Base-by-base conservation (phyloP, 495 filamentous ascomycete genomes). In the Talaromyces wortmannii region DNA sequence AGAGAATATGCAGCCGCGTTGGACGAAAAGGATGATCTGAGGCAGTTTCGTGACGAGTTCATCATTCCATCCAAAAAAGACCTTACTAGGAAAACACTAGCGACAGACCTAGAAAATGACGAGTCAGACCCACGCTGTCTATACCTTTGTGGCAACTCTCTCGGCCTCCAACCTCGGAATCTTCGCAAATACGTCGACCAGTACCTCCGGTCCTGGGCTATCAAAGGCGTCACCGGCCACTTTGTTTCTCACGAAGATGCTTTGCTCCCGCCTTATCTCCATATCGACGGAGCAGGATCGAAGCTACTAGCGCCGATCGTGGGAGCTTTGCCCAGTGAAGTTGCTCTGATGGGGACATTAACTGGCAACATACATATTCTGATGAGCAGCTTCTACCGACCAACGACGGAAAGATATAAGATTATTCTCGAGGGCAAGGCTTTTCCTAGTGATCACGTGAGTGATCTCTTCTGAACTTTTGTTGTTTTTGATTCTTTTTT, bases 141-240 rank as follows among this genome's bases (percentile, higher is more conserved):
- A 62, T 98, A 98, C 67, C 79, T 98, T 44, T 96, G 92, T 63
- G 94, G 94, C n/a, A 96, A 98, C 72, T 98, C 94, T 5, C 79
- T 98, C 8, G 94, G 94, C 44, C 78, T 95, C 32, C 94, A 97
- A 65, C 95, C 94, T 40, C 82, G 80, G 55, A 78, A 80, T 53
- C 90, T 86, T 2, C 74, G 78, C 44, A 71, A 78, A 13, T 87
- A 90, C 58, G 80, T 98, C 60, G 77, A 83, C 43, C 79, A 85
- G 52, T 92, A 96, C 64, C 82, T 98, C 31, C 72, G 78, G 18
- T 88, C 90, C 12, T 98, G 94, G 94, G 89, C 88, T 3, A 87
- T 85, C 1, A 94, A 95, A 65, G 94, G 87, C n/a, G 94, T 98
- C 15, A 86, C 85, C 45, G 94, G 92, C 0, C 94, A 98, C 73